These are phyloP conservation scores for Rosa rugosa DNA, from an alignment of 306 rosid genomes.

Conservation along the genomic window DNA sequence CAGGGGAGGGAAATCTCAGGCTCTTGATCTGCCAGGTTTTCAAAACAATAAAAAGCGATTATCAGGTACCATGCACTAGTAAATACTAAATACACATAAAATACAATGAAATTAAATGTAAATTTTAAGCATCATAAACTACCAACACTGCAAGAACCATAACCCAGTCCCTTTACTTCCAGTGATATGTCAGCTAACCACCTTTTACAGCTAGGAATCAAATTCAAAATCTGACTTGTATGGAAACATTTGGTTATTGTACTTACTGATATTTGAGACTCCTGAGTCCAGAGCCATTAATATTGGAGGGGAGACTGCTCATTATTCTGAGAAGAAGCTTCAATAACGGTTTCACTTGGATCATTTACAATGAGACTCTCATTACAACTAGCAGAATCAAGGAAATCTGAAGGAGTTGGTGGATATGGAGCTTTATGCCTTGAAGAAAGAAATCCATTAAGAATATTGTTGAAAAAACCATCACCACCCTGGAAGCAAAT, in stretches of 20 bases:
- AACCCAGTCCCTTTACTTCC: conserved; percentile 34
- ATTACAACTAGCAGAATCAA: conserved; percentile 37
- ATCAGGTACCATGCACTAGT: background rate
- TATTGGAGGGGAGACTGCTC: conserved; percentile 57
- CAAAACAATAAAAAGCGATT: conserved; percentile 20
- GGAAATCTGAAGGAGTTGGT: conserved; percentile 69
- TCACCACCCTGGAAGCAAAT: conserved; percentile 85
- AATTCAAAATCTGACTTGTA: conserved; percentile 21
- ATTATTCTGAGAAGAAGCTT: conserved; percentile 41
- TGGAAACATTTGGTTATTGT: conserved; percentile 28
- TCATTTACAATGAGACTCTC: conserved; percentile 38
- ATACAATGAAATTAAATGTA: background rate
- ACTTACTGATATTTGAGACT: conserved; percentile 48
- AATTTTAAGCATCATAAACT: conserved; percentile 8
- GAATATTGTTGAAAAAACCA: conserved; percentile 97
- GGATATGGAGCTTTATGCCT: conserved; percentile 80
- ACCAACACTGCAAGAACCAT: conserved; percentile 36
- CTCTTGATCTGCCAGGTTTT: conserved; percentile 59
- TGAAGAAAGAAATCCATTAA: conserved; percentile 83
- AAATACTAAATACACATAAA: background rate
- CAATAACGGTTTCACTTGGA: conserved; percentile 41
- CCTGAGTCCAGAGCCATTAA: conserved; percentile 26
- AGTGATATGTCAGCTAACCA: conserved; percentile 26
- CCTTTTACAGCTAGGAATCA: conserved; percentile 25
- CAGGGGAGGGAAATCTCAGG: conserved; percentile 51